Percentiles rank a stretch among this genome's conserved stretches.
phyloP scores from a whole-genome alignment of 1,139 yeast species.

The Debaryomyces coudertii region DNA sequence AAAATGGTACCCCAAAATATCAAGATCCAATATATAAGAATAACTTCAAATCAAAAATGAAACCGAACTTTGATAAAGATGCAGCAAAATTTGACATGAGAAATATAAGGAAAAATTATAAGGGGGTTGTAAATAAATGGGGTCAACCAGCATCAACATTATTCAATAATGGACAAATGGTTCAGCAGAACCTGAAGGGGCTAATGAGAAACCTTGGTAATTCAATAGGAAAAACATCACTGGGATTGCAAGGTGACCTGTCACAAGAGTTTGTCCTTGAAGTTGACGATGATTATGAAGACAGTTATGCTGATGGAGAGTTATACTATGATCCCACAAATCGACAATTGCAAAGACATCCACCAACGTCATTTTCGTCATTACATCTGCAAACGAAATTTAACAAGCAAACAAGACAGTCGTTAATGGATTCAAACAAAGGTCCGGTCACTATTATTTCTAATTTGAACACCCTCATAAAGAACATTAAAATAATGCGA shows the following conservation, averaged over 20 bases:
- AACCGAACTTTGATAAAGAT: background rate
- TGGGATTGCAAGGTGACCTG: background rate
- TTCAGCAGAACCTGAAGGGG: background rate
- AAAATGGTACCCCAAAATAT: background rate
- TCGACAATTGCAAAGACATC: constrained; percentile 35
- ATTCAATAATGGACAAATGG: constrained; percentile 16
- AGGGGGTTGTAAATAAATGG: constrained; percentile 34
- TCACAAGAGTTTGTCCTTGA: constrained; percentile 37
- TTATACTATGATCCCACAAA: constrained; percentile 39
- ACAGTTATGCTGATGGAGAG: constrained; percentile 28
- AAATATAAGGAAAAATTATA: constrained; percentile 27
- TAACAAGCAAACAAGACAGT: background rate
- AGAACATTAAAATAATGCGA: constrained; percentile 40
- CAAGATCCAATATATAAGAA: constrained; percentile 2
- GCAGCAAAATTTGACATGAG: constrained; percentile 17
- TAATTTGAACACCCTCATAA: constrained; percentile 38
- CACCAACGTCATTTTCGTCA: constrained; percentile 36
- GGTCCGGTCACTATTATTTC: constrained; percentile 28
- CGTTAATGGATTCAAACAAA: background rate
- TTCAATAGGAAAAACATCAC: background rate
- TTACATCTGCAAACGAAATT: constrained; percentile 10
- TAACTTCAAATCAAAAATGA: background rate
- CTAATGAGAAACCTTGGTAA: background rate
- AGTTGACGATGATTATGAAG: constrained; percentile 35
- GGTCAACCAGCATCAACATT: constrained; percentile 35